Base-by-base conservation (phyloP, 2,329 filamentous ascomycete species). In the Pseudogymnoascus sp. region DNA sequence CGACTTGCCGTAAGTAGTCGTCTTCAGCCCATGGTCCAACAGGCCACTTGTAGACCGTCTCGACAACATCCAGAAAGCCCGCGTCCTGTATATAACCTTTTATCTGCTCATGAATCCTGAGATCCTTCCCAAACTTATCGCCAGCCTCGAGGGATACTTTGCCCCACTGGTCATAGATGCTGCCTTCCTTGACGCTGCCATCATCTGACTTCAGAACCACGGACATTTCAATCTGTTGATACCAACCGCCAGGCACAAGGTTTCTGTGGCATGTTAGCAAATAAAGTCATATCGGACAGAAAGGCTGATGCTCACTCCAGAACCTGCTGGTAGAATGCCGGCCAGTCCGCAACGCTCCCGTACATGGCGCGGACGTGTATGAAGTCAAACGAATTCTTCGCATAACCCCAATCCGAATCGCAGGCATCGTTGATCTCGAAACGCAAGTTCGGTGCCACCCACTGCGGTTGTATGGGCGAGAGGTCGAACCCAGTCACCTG, bases 361-460 rank as follows among this genome's bases (percentile, higher is more conserved):
- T 78, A 76, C 70, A 88, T 74, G 66, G 82, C 74, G 61, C 81
- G 78, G 2, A 81, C 78, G 69, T 86, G 84, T 65, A 87, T 79
- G 65, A 79, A 82, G 71, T 87, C 83, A 66, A 85, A 82, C 62
- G 78, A 72, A 64, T 84, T 78, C 8, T 64, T 60, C 2, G 66
- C 66, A 62, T 73, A 75, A 65, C 75, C 72, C 75, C 75, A 77
- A 28, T 68, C 64, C 14, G 67, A 65, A 35, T 73, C 69, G 20
- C 79, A 74, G 32, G 80, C 81, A 67, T 89, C 85, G 67, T 88
- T 85, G 58, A 88, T 79, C 57, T 85, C 77, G 66, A 88, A 88
- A 60, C 80, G 77, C 64, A 83, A 81, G 66, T 88, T 88, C 47
- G 77, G 75, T 0, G 84, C 83, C 5, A 85, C 78, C 70, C 77